These are phyloP conservation scores for Adansonia gregorii DNA, from an alignment of 441 rosid species.

Conservation along the genomic window DNA sequence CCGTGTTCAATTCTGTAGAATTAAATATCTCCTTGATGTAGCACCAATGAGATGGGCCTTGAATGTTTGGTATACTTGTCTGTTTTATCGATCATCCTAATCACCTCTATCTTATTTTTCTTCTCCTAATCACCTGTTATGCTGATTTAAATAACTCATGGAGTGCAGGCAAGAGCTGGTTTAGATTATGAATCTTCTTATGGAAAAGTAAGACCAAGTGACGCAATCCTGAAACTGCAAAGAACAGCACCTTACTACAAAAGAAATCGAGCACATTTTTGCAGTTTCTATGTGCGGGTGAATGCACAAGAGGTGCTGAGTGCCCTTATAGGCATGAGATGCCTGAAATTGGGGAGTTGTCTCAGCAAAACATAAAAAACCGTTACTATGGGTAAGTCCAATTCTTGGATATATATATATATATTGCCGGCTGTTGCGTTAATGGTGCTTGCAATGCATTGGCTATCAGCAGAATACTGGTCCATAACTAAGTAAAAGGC, in stretches of 20 bases:
- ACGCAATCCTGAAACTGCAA: constrained; percentile 88
- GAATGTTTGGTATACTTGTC: too few relatives aligned
- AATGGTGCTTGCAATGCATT: too few relatives aligned
- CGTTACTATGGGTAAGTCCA: constrained; percentile 87
- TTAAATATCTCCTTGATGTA: too few relatives aligned
- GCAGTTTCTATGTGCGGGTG: constrained; percentile 91
- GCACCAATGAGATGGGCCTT: too few relatives aligned
- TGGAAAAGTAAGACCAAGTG: constrained; percentile 77
- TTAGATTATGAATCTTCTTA: constrained; percentile 91
- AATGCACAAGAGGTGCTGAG: constrained; percentile 90
- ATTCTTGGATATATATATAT: neutral
- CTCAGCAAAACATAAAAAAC: constrained; percentile 92
- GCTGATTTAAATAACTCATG: neutral
- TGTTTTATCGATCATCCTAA: too few relatives aligned
- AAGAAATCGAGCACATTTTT: constrained; percentile 86
- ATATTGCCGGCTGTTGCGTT: too few relatives aligned
- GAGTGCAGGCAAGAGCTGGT: constrained; percentile 86
- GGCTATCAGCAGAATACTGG: too few relatives aligned
- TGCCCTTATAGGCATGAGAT: constrained; percentile 96
- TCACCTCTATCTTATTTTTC: too few relatives aligned
- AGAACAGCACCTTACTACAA: constrained; percentile 89
- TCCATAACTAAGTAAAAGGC: too few relatives aligned
- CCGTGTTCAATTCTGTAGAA: too few relatives aligned
- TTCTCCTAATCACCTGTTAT: neutral
- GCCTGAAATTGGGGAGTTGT: constrained; percentile 87